A percentile compares a stretch with the other conserved stretches of the same genome.
phyloP scores from a whole-genome alignment of 192 early-diverging fungal species.

The Anaeromyces robustus region DNA sequence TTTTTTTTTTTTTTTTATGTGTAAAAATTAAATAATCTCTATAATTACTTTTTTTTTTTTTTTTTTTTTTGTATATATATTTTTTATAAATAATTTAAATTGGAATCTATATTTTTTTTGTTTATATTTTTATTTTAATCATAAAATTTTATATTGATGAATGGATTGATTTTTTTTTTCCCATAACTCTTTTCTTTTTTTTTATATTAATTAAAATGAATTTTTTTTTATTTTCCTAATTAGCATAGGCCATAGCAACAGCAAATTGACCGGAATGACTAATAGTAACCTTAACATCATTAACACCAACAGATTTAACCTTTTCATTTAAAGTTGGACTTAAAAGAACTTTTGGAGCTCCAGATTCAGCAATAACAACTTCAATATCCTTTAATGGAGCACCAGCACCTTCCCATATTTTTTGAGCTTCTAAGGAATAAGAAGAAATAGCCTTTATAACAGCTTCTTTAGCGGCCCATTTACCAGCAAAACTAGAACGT shows the following conservation, averaged over 20 bases:
- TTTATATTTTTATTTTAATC: too few species aligned
- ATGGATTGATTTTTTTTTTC: too few species aligned
- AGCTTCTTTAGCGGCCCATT: constrained; percentile 94
- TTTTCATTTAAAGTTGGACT: constrained; percentile 64
- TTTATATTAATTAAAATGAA: too few species aligned
- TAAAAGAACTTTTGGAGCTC: constrained; percentile 67
- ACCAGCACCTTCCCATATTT: constrained; percentile 63
- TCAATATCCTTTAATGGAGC: constrained; percentile 87
- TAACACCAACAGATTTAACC: constrained; percentile 50
- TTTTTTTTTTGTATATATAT: too few species aligned
- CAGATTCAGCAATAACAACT: constrained; percentile 43
- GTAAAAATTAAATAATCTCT: too few species aligned
- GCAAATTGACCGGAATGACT: constrained; percentile 82
- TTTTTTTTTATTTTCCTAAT: neutral
- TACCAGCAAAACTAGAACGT: constrained; percentile 72
- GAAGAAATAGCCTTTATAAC: constrained; percentile 78
- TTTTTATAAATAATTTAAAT: too few species aligned
- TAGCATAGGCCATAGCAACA: constrained; percentile 66
- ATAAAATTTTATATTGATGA: too few species aligned
- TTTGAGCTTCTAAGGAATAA: neutral
- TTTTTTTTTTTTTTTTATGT: too few species aligned
- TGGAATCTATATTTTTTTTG: too few species aligned
- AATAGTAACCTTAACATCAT: constrained; percentile 73
- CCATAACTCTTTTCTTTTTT: too few species aligned
- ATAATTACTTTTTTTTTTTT: too few species aligned